These are phyloP conservation scores for Mucor indicus DNA, from an alignment of 371 early-diverging fungal genomes.

Conservation along the genomic window DNA sequence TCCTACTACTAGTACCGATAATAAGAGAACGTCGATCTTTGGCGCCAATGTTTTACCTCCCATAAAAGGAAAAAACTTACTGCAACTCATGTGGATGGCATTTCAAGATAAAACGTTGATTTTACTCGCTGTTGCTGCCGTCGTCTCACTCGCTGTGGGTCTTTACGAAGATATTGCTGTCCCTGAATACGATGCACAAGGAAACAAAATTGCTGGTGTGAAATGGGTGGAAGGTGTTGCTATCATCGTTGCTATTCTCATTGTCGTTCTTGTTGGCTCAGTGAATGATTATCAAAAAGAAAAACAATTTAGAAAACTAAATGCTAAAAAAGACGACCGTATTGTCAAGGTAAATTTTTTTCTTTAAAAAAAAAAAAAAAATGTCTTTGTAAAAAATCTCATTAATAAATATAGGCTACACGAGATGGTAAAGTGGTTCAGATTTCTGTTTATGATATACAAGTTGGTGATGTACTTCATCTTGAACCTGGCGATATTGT, in stretches of 20 bases:
- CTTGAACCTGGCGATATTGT: slow-evolving; percentile 95
- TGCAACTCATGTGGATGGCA: slow-evolving; percentile 77
- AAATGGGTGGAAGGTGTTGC: slow-evolving; percentile 81
- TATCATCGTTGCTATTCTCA: slow-evolving; percentile 76
- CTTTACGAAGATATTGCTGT: slow-evolving; percentile 77
- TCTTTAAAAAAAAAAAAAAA: neutral
- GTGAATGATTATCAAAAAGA: slow-evolving; percentile 89
- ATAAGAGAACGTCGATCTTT: slow-evolving; percentile 42
- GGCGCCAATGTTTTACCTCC: slow-evolving; percentile 71
- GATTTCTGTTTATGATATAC: slow-evolving; percentile 80
- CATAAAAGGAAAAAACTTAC: slow-evolving; percentile 63
- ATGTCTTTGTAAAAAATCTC: neutral
- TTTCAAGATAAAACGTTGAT: slow-evolving; percentile 87
- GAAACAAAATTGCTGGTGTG: slow-evolving; percentile 47
- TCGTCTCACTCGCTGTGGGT: slow-evolving; percentile 84
- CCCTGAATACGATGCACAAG: slow-evolving; percentile 35
- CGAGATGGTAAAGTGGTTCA: slow-evolving; percentile 74
- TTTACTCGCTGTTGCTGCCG: slow-evolving; percentile 77
- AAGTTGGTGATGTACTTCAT: slow-evolving; percentile 87
- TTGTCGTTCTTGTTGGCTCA: slow-evolving; percentile 78
- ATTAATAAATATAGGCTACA: slow-evolving; percentile 51
- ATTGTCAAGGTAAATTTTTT: slow-evolving; percentile 58
- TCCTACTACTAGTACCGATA: slow-evolving; percentile 5
- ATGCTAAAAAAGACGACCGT: slow-evolving; percentile 83
- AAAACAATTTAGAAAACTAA: slow-evolving; percentile 77